Evolutionary conservation across 129 eudicot genomes (phyloP), one percentile per base, ranked within the genome.

Genomic region (Artemisia argyi): DNA sequence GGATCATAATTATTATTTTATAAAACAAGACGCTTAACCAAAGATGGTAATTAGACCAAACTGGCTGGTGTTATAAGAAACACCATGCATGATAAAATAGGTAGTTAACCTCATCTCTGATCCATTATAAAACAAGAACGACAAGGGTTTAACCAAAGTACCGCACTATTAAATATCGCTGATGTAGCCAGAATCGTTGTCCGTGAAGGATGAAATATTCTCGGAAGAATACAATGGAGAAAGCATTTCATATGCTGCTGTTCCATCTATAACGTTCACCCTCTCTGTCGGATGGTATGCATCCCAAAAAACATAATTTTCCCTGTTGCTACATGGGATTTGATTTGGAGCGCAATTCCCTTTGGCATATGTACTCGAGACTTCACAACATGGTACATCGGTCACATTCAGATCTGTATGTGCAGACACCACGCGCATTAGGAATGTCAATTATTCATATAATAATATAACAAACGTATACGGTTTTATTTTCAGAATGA

Each of bases 201-300:
- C 35, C 26, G 32, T 44, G 1, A 16, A 51, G 2, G 53, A 39
- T 9, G 57, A 56, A 19, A 60, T 69, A 20, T 49, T 61, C 4
- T 61, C 1, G 1, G 64, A 61, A 53, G 30, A 13, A 46, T 76
- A 76, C 3, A 76, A 49, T 2, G 65, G 46, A 61, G 63, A 69
- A 46, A 76, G 58, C 13, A 0, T 60, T 44, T 69, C 69, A 8
- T 76, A 76, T 5, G 80, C 71, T 11, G 14, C 11, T 77, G 65
- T 49, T 69, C 81, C 81, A n/a, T 18, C 19, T 3, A 69, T 6
- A 35, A 69, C 32, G 8, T 9, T 77, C 52, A 61, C 62, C 71
- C 76, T 69, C 55, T 77, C 81, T 0, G 81, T 69, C 1, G 76
- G 81, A 77, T 77, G 75, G 70, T 18, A 77, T 2, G 71, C 70